A percentile compares a stretch with the other conserved stretches of the same genome.
Conservation (phyloP, 2,329 filamentous ascomycete genomes). For the Sordariomycetes sp. region DNA sequence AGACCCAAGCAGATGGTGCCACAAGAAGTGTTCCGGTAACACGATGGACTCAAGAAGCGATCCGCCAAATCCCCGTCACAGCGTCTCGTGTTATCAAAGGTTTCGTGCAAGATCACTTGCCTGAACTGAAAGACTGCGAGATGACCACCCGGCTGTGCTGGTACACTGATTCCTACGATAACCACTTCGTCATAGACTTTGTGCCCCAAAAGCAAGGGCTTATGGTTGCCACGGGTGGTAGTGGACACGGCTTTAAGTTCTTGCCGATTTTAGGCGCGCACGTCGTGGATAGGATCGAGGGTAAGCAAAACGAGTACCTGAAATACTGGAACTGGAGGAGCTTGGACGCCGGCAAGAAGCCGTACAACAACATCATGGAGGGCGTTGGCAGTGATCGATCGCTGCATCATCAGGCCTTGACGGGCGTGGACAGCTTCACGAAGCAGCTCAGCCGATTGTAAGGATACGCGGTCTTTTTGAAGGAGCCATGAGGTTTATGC, state of each 20-base stretch:
- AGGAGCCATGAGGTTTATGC: too few species aligned
- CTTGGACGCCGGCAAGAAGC: conserved; percentile 1
- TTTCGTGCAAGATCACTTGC: conserved; percentile 29
- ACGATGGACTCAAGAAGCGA: conserved; percentile 17
- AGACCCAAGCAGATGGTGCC: conserved; percentile 18
- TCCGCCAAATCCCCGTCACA: conserved; percentile 9
- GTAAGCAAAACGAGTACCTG: conserved; percentile 4
- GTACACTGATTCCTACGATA: conserved; percentile 22
- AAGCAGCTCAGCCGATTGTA: not conserved
- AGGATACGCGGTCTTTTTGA: too few species aligned
- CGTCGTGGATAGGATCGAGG: conserved; percentile 5
- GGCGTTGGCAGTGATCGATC: conserved; percentile 4
- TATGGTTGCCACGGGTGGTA: conserved; percentile 52
- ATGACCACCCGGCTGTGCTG: conserved; percentile 42
- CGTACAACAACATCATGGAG: conserved; percentile 7
- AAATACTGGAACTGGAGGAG: conserved; percentile 6
- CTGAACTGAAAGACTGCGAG: conserved; percentile 23
- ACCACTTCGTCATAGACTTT: conserved; percentile 21
- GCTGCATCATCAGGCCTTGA: conserved; percentile 3
- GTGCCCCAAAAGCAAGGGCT: conserved; percentile 45
- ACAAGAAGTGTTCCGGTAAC: conserved; percentile 29
- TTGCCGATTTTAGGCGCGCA: conserved; percentile 7
- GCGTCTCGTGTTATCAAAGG: conserved; percentile 1
- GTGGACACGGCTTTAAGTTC: conserved; percentile 55
- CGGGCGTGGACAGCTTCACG: not conserved